phyloP scores from a whole-genome alignment of 352 stramenopile genomes.

The Hyaloperonospora brassicae region DNA sequence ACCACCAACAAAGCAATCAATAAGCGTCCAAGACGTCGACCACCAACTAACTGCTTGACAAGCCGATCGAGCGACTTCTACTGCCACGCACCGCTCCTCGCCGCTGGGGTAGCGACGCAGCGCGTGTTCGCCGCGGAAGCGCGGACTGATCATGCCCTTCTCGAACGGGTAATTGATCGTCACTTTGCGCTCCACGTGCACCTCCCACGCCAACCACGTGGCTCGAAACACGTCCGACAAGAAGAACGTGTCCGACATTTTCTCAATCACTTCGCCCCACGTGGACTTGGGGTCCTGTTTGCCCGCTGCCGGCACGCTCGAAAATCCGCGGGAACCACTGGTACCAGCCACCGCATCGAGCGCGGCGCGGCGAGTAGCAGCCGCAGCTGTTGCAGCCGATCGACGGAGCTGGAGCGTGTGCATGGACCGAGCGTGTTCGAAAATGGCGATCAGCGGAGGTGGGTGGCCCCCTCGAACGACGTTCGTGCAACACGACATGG shows the following conservation, averaged over 20 bases:
- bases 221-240: constrained; percentile 71
- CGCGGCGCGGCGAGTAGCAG: constrained; percentile 15
- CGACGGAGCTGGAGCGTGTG: constrained; percentile 9
- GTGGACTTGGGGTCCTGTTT: constrained; percentile 48
- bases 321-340: constrained; percentile 20
- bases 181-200: constrained; percentile 88
- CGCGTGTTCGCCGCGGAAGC: constrained; percentile 98
- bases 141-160: constrained; percentile 92
- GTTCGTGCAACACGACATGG: too few species aligned
- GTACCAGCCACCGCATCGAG: constrained; percentile 2
- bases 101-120: constrained; percentile 97
- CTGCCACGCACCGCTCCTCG: constrained; percentile 88
- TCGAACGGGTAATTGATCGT: constrained; percentile 99
- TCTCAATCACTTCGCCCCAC: constrained; percentile 68
- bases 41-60: too few species aligned
- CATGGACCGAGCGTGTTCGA: too few species aligned
- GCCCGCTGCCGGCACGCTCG: constrained; percentile 19
- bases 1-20: too few species aligned
- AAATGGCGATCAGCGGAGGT: too few species aligned
- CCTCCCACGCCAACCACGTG: constrained; percentile 72
- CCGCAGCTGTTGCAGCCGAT: constrained; percentile 32
- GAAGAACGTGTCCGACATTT: constrained; percentile 81
- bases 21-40: too few species aligned
- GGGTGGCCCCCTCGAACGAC: too few species aligned
- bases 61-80: constrained; percentile 4